Base-by-base conservation (phyloP, 768 basidiomycete genomes). In the Cystobasidium onofrii region DNA sequence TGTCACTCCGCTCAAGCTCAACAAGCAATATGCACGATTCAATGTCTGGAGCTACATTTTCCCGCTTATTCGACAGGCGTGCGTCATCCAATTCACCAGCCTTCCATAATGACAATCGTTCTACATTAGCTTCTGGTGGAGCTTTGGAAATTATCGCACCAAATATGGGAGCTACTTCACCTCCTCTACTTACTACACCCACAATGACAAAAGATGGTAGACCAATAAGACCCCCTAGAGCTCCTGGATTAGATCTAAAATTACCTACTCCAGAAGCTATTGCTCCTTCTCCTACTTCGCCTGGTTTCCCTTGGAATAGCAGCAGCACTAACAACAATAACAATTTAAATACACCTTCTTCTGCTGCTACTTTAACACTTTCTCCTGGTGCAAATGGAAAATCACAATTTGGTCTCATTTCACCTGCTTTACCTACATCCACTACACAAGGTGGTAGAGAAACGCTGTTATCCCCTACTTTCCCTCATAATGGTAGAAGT, bases 211-310 rank as follows among this genome's bases (percentile, higher is more conserved):
- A 61, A 44, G 31, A 57, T 25, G 75, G 75, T 34, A 76, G 71
- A 3, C 79, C 79, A 13, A 75, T 77, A 27, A 73, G 79, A 23
- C 79, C 79, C 7, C 76, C 77, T 29, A 76, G 79, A 10, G 77
- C 78, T 2, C 77, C 78, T 7, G 76, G 76, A 10, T 74, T 79
- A 46, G 78, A 79, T 64, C 69, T 79, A 3, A 74, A 78, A 39
- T 75, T 79, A 23, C 78, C 74, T 34, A 75, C 77, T 46, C 64
- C 74, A 27, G 65, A 76, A 20, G 36, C 77, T 0, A 74, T 74
- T 0, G 33, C 71, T 0, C 25, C 67, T 6, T 41, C 75, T 12
- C 29, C 41, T 1, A 20, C 75, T 39, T 55, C 74, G 29, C 65
- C 74, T 46, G 61, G 46, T 18, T 63, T 39, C 44, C 73, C 70